Evolutionary conservation across 2,329 filamentous ascomycete species (phyloP), one percentile per base, ranked within the genome.

Genomic region (Septoria linicola): DNA sequence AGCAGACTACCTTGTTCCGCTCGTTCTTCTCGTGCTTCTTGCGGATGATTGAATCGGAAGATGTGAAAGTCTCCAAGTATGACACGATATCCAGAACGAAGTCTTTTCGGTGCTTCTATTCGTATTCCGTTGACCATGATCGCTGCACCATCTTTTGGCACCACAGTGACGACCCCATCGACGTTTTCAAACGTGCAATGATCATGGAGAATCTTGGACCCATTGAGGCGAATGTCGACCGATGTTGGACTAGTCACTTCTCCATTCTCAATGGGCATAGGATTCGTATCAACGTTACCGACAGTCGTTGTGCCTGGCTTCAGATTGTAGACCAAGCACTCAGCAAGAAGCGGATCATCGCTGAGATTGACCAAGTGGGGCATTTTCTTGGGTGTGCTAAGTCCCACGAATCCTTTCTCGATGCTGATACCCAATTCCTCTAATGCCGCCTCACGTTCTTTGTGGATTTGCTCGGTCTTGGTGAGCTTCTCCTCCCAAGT

Each of bases 51-150:
- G 76, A 99, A 99, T 50, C 93, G 81, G 73, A 99, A 97, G 55
- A 99, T 99, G 69, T 99, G 93, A 63, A 99, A 99, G 70, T 99
- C 93, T 34, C 93, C 93, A 8, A 99, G 77, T 57, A 99, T 99
- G 47, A 99, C 88, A 55, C 93, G 87, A 68, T 91, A 96, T 4
- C 93, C 93, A 63, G 91, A 96, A 66, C 91, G 86, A 36, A 99
- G 77, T 59, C 90, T 82, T 59, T 86, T 90, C 1, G 91, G 85
- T 64, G 91, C 90, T 47, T 90, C 83, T 47, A 97, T 88, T 14
- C 91, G 87, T 59, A 92, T 82, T 51, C 93, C 93, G 64, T 99
- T 99, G 45, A 99, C 89, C 93, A 99, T 99, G 51, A 99, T 89
- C 8, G 91, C 89, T 1, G 93, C 93, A n/a, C 89, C 89, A 62